Percentiles rank a stretch among this genome's conserved stretches.
These are phyloP conservation scores for Rickenella mellea DNA, from an alignment of 768 basidiomycete species.

Conservation along the genomic window DNA sequence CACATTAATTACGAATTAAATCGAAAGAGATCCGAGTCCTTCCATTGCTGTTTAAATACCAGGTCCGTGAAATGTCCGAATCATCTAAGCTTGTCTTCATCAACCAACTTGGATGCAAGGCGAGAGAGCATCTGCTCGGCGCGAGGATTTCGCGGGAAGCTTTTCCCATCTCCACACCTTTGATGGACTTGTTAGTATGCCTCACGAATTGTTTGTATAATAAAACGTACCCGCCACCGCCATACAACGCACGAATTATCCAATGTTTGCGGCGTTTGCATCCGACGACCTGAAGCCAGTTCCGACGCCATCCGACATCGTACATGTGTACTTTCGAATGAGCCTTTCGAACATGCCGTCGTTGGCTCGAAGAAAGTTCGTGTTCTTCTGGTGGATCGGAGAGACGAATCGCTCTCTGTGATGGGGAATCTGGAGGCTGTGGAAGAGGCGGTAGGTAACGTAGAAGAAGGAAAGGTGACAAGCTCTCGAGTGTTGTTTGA, in stretches of 20 bases:
- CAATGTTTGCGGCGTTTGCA: constrained; percentile 43
- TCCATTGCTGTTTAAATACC: too few species aligned
- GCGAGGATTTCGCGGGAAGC: constrained; percentile 58
- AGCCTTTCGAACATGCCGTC: constrained; percentile 54
- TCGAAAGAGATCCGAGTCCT: too few species aligned
- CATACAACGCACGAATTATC: constrained; percentile 43
- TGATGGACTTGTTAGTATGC: not conserved
- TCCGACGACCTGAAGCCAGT: constrained; percentile 63
- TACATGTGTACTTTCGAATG: constrained; percentile 55
- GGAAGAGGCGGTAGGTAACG: constrained; percentile 61
- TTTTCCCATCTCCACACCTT: constrained; percentile 58
- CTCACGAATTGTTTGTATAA: not conserved
- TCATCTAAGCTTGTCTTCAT: constrained; percentile 40
- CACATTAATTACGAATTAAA: too few species aligned
- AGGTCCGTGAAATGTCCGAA: too few species aligned
- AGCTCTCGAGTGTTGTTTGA: constrained; percentile 75
- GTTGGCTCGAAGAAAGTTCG: constrained; percentile 57
- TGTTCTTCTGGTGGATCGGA: constrained; percentile 68
- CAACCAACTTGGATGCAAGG: constrained; percentile 53
- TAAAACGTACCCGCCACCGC: constrained; percentile 52
- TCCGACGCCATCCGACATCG: constrained; percentile 64
- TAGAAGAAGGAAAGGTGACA: constrained; percentile 67
- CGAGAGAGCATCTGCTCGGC: constrained; percentile 58
- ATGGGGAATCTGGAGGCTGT: constrained; percentile 11
- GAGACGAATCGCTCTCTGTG: constrained; percentile 21